Evolutionary conservation across 108 stramenopile species (phyloP), one percentile per base, ranked within the genome.

Genomic region (Cyclotella cryptica): DNA sequence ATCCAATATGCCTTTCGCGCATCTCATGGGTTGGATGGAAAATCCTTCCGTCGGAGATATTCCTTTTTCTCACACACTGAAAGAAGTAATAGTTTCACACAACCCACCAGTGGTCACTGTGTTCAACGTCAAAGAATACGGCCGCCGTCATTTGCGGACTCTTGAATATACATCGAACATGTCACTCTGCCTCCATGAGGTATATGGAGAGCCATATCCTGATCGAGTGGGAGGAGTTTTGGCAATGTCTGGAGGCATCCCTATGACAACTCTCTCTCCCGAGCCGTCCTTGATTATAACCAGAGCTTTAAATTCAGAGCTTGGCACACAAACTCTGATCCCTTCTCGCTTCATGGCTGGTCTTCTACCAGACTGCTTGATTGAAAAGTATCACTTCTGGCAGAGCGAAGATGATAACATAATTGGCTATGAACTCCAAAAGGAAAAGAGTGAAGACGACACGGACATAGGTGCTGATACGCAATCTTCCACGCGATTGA

Each of bases 371-470:
- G 88, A 91, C 49, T 90, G 93, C 12, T 85, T 99, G 30, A 87
- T 98, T n/a, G 97, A 97, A 24, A 90, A 86, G 66, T 98, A 98
- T 71, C 57, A 92, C 22, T 98, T 98, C 76, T 99, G 99, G 99
- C 98, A 98, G 66, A 93, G 93, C 57, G 93, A 95, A 73, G 88
- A 97, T 46, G 96, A 97, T 74, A 82, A 93, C 62, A 87, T 98
- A 17, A 86, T 93, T 66, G 98, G 96, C 6, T 95, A 96, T 69
- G 95, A 97, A 64, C 89, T 86, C 30, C 47, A 47, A 4, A 71
- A 69, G n/a, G 76, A 80, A 0, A 89, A 89, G 60, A 79, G 76
- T n/a, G 86, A 78, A 6, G 88, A 87, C 19, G 90, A 87, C 22
- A 66, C 82, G 29, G 69, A 86, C 12, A 75, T 80, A 18, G 87